Evolutionary conservation across 2,329 filamentous ascomycete species (phyloP).

Genomic region (Cercospora canescens): DNA sequence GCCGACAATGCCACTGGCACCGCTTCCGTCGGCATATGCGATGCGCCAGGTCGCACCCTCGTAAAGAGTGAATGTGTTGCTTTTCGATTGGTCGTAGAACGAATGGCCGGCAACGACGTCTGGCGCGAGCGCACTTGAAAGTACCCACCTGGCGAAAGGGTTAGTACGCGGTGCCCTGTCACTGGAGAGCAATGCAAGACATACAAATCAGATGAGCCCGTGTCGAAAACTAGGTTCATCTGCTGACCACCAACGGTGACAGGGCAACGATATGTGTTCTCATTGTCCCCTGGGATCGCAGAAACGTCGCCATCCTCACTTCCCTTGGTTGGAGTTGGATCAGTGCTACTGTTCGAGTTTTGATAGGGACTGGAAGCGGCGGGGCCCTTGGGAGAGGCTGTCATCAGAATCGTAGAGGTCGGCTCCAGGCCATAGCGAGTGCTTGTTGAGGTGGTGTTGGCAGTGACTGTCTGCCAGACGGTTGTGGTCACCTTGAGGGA

Average conservation of each 20-base stretch:
- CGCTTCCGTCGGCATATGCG: slow-evolving; percentile 68
- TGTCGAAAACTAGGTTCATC: slow-evolving; percentile 71
- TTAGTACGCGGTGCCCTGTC: not conserved
- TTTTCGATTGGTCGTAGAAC: slow-evolving; percentile 56
- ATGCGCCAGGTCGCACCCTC: slow-evolving; percentile 60
- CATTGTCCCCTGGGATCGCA: slow-evolving; percentile 64
- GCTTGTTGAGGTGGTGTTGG: not conserved
- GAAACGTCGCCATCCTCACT: slow-evolving; percentile 50
- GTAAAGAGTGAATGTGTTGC: slow-evolving; percentile 51
- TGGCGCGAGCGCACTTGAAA: slow-evolving; percentile 60
- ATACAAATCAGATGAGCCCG: slow-evolving; percentile 71
- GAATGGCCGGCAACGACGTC: slow-evolving; percentile 52
- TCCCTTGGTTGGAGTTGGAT: slow-evolving; percentile 16
- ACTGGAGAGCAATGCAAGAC: not conserved
- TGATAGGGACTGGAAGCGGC: slow-evolving; percentile 1
- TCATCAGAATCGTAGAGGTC: not conserved
- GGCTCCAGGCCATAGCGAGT: not conserved
- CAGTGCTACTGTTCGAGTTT: slow-evolving; percentile 11
- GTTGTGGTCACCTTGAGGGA: not conserved
- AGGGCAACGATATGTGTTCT: slow-evolving; percentile 69
- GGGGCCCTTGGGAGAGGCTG: not conserved
- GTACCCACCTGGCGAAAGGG: slow-evolving; percentile 59
- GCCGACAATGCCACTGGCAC: slow-evolving; percentile 64
- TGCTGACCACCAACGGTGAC: slow-evolving; percentile 70
- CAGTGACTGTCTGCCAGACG: not conserved